Evolutionary conservation across 2,329 filamentous ascomycete species (phyloP), one percentile per base, ranked within the genome.

Genomic region (Penicillium sp.): DNA sequence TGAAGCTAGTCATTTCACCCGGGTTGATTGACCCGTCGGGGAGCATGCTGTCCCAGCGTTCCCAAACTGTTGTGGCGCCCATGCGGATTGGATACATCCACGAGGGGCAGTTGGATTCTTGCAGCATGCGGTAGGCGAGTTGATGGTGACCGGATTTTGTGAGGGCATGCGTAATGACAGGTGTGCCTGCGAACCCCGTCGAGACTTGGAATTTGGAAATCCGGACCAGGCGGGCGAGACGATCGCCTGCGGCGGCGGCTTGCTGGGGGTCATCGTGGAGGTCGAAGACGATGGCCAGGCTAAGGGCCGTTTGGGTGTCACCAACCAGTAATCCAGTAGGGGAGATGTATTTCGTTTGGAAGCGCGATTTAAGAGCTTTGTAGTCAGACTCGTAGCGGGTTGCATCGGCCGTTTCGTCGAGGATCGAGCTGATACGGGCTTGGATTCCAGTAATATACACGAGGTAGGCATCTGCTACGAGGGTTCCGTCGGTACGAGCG

Each of bases 11-110:
- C 79, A 81, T 81, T 17, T 72, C 64, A 0, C 78, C 78, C 0
- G 75, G 70, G 54, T 81, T 81, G 51, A 81, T 70, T 1, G 61
- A 67, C 2, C 76, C 77, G 53, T 80, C 70, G 0, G 77, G 72
- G 5, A 75, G 62, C 69, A 81, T 73, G 50, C 71, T 75, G 62
- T 82, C 75, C 79, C 79, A 81, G 8, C 79, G 70, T 61, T 82
- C 79, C 79, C 79, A 82, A 8, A 76, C 74, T 0, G 78, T 81
- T 0, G 80, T 81, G 0, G 74, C 78, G 2, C 74, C 75, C 77
- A 79, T 79, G 7, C 66, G 72, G 13, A 81, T 72, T 5, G 73
- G 76, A 56, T 79, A 80, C 11, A 81, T 69, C 77, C 77, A 79
- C 0, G 72, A 76, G 0, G 78, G 78, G 67, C 64, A 58, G 26